Conservation (phyloP, 257 asterid genomes). For the Primulina eburnea region DNA sequence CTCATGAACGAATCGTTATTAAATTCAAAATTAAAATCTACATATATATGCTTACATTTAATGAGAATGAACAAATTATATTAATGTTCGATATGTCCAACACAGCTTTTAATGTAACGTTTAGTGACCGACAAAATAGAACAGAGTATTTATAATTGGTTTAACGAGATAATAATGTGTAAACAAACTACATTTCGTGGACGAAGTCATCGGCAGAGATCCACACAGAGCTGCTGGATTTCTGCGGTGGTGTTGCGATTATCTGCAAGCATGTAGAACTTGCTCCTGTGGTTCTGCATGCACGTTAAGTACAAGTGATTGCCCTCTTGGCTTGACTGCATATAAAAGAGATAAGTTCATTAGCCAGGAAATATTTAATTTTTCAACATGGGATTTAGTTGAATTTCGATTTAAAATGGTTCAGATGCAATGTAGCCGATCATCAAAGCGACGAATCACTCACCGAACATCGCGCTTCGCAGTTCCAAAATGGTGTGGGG, state of each 20-base stretch:
- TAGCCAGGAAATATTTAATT: too few relatives aligned
- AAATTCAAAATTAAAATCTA: too few relatives aligned
- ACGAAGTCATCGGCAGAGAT: neutral
- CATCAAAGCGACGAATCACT: neutral
- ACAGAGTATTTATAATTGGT: too few relatives aligned
- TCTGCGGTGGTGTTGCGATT: neutral
- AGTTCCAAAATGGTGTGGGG: slow-evolving; percentile 82
- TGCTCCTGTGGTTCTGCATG: neutral
- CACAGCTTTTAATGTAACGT: too few relatives aligned
- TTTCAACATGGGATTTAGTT: neutral
- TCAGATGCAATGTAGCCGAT: neutral
- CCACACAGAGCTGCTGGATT: neutral
- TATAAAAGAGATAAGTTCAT: too few relatives aligned
- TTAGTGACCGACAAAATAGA: too few relatives aligned
- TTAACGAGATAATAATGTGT: neutral
- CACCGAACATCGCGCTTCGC: slow-evolving; percentile 75
- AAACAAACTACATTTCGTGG: too few relatives aligned
- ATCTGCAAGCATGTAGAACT: neutral
- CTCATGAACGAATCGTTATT: too few relatives aligned
- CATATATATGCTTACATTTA: too few relatives aligned
- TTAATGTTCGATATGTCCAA: too few relatives aligned
- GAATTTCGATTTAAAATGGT: too few relatives aligned
- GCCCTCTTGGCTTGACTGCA: neutral
- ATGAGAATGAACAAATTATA: too few relatives aligned
- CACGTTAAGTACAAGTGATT: neutral